Percentiles rank a stretch among this genome's conserved stretches.
Evolutionary conservation across 2,329 filamentous ascomycete species (phyloP).

Genomic region (Aureobasidium namibiae): DNA sequence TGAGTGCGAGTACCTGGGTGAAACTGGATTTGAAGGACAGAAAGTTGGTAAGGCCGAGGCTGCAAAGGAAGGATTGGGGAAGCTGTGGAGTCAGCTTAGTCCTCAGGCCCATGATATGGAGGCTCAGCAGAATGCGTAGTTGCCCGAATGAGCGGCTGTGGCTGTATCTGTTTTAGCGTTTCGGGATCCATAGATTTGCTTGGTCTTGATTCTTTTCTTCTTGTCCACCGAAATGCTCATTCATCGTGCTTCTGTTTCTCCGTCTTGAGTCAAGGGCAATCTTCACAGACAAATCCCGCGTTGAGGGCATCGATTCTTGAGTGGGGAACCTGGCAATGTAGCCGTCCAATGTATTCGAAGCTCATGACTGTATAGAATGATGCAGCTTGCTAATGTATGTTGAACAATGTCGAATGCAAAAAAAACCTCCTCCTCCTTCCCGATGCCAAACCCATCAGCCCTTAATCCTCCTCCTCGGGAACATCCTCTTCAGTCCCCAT

Average conservation of each 20-base stretch:
- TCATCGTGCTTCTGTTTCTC: background rate
- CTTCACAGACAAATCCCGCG: too few species aligned
- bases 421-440: too few species aligned
- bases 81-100: background rate
- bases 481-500: conserved; percentile 72
- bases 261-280: too few species aligned
- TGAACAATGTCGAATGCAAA: background rate
- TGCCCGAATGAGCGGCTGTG: background rate
- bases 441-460: too few species aligned
- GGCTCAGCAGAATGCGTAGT: background rate
- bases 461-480: conserved; percentile 1
- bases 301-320: background rate
- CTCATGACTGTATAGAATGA: background rate
- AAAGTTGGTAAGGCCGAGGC: background rate
- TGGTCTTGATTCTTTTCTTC: too few species aligned
- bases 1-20: conserved; percentile 3
- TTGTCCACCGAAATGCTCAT: too few species aligned
- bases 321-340: background rate
- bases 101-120: background rate
- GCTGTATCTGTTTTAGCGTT: background rate
- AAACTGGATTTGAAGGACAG: background rate
- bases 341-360: background rate
- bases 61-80: background rate
- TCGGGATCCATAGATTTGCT: background rate
- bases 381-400: background rate